These are phyloP conservation scores for Haematococcus sp. DNA, from an alignment of 139 green algal species.

Conservation along the genomic window DNA sequence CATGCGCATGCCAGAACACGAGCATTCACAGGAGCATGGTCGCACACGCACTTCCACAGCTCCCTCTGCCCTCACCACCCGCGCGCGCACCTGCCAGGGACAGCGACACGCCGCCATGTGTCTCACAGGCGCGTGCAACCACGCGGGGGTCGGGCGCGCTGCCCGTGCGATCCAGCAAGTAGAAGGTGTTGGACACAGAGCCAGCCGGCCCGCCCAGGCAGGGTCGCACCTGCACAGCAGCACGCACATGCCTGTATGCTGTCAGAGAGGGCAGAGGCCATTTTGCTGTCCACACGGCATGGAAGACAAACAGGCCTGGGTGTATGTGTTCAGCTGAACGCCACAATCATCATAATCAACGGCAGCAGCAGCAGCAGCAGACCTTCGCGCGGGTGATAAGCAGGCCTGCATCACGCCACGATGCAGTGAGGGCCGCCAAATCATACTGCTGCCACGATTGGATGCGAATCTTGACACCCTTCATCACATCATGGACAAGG, in stretches of 20 bases:
- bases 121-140: neutral
- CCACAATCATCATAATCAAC: too few relatives aligned
- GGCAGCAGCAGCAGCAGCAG: neutral
- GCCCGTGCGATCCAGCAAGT: neutral
- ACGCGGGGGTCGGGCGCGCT: neutral
- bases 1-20: too few relatives aligned
- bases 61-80: too few relatives aligned
- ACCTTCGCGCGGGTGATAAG: slow-evolving; percentile 50
- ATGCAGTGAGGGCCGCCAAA: slow-evolving; percentile 36
- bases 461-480: slow-evolving; percentile 73
- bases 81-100: too few relatives aligned
- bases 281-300: too few relatives aligned
- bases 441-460: slow-evolving; percentile 15
- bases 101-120: neutral
- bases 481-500: too few relatives aligned
- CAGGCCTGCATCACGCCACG: slow-evolving; percentile 42
- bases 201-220: neutral
- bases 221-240: neutral
- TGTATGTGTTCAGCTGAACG: too few relatives aligned
- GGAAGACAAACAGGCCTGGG: too few relatives aligned
- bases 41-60: too few relatives aligned
- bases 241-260: neutral
- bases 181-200: slow-evolving; percentile 12
- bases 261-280: neutral
- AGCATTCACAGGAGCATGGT: too few relatives aligned